These are phyloP conservation scores for Graphium sp. DNA, from an alignment of 2,329 filamentous ascomycete species.

Conservation along the genomic window DNA sequence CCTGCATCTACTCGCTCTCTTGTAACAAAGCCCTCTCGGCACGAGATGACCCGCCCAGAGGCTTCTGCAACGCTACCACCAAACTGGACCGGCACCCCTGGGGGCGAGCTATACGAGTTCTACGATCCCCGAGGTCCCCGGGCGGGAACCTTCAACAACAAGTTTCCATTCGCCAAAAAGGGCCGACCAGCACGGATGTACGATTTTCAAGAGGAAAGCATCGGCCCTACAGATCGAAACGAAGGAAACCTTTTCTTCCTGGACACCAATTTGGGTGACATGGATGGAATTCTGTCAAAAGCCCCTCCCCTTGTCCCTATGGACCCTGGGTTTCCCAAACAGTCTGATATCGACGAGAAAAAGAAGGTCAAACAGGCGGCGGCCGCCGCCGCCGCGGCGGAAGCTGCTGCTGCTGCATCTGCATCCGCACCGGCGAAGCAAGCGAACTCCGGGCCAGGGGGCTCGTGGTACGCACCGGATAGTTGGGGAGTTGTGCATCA, in stretches of 20 bases:
- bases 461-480: conserved; percentile 83
- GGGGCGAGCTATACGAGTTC: conserved; percentile 12
- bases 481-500: conserved; percentile 83
- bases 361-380: too few relatives aligned
- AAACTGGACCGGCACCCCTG: background rate
- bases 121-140: conserved; percentile 14
- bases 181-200: conserved; percentile 23
- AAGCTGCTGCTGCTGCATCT: conserved; percentile 10
- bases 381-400: conserved; percentile 7
- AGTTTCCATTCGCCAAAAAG: conserved; percentile 45
- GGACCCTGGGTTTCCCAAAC: conserved; percentile 20
- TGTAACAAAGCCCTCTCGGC: conserved; percentile 26
- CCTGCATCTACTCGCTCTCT: conserved; percentile 37
- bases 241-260: conserved; percentile 54
- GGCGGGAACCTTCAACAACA: conserved; percentile 42
- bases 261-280: conserved; percentile 76
- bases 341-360: background rate
- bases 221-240: conserved; percentile 42
- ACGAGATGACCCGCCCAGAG: conserved; percentile 19
- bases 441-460: conserved; percentile 29
- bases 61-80: conserved; percentile 14
- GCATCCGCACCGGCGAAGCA: conserved; percentile 5
- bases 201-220: conserved; percentile 40
- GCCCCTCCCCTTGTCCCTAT: conserved; percentile 56
- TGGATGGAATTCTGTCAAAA: conserved; percentile 77